Percentiles rank a stretch among this genome's conserved stretches.
These are phyloP conservation scores for Phytophthora rubi DNA, from an alignment of 352 stramenopile genomes.

Conservation along the genomic window DNA sequence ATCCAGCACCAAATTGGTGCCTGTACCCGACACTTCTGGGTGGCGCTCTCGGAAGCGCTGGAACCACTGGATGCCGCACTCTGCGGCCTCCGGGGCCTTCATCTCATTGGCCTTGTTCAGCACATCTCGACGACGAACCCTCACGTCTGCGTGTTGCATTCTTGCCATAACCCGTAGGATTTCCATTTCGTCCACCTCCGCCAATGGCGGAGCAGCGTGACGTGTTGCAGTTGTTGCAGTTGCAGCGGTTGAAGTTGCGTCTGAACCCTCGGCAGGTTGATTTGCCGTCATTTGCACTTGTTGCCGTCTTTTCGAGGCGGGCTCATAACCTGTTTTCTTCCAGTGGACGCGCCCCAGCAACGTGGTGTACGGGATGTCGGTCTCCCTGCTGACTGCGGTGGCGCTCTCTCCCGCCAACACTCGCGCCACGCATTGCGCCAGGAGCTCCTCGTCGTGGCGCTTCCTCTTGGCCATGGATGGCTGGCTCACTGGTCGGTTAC, in stretches of 20 bases:
- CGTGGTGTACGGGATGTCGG: background rate
- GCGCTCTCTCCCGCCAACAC: background rate
- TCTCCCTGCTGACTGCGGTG: background rate
- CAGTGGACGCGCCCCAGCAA: background rate
- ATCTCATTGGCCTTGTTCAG: constrained; percentile 16
- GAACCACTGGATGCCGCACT: constrained; percentile 30
- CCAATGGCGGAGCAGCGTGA: background rate
- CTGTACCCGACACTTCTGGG: constrained; percentile 19
- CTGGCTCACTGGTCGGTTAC: background rate
- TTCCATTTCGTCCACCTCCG: background rate
- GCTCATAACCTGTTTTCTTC: background rate
- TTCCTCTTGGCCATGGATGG: background rate
- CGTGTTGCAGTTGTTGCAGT: background rate
- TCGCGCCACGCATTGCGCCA: background rate
- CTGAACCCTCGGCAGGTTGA: background rate
- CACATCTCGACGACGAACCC: background rate
- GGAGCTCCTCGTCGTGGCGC: background rate
- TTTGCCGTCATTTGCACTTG: background rate
- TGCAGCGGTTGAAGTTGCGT: background rate
- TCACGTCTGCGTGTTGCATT: background rate
- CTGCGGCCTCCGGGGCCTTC: background rate
- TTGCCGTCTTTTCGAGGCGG: background rate
- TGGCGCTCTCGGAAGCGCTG: constrained; percentile 28
- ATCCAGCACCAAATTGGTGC: background rate
- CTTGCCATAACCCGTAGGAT: background rate